Evolutionary conservation across 106 monocot species (phyloP).

Genomic region (Dendrobium catenatum): DNA sequence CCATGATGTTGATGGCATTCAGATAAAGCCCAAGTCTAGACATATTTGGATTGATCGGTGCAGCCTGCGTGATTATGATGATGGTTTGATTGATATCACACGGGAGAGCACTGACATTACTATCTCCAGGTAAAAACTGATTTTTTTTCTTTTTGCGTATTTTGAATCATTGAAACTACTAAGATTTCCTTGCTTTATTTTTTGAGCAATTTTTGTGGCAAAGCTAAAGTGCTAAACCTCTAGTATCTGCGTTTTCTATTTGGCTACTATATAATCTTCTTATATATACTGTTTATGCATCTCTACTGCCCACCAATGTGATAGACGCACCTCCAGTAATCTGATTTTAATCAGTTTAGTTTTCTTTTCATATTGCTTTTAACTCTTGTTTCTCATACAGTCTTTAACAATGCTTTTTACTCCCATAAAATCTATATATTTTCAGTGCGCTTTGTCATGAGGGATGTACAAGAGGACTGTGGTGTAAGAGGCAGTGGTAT

Average conservation of each 20-base stretch:
- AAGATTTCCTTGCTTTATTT: not conserved
- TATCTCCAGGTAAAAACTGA: constrained; percentile 56
- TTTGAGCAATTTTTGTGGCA: not conserved
- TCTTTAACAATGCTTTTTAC: too few relatives aligned
- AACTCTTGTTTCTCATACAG: not conserved
- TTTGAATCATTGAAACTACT: not conserved
- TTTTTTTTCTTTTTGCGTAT: not conserved
- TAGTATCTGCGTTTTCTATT: not conserved
- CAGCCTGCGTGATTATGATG: constrained; percentile 77
- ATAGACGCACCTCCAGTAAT: not conserved
- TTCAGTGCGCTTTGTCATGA: not conserved
- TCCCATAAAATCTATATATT: not conserved
- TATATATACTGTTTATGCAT: not conserved
- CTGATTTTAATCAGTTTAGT: not conserved
- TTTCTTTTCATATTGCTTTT: not conserved
- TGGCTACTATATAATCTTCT: not conserved
- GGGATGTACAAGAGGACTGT: too few relatives aligned
- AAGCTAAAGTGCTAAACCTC: too few relatives aligned
- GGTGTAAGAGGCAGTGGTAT: too few relatives aligned
- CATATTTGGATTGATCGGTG: constrained; percentile 97
- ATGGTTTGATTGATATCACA: constrained; percentile 91
- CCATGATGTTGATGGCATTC: constrained; percentile 95
- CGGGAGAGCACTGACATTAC: constrained; percentile 92
- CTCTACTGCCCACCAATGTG: too few relatives aligned
- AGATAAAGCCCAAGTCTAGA: constrained; percentile 85